Conservation (phyloP, 768 basidiomycete genomes). For the Pulveroboletus sp. region DNA sequence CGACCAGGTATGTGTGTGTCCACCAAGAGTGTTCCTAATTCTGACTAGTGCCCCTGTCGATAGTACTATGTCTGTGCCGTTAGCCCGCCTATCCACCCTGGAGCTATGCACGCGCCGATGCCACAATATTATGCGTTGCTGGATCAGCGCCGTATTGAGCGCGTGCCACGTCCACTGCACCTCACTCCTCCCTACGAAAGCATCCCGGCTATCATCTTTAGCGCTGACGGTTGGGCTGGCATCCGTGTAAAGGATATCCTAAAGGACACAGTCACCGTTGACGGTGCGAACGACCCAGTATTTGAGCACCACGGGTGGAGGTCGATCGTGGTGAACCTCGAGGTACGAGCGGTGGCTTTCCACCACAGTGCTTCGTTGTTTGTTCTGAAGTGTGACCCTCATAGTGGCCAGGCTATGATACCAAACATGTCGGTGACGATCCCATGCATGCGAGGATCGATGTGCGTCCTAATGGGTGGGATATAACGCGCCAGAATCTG, state of each 20-base stretch:
- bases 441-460: constrained; percentile 16
- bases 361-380: neutral
- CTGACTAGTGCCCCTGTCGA: neutral
- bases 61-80: constrained; percentile 11
- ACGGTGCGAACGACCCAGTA: constrained; percentile 14
- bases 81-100: constrained; percentile 21
- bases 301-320: constrained; percentile 20
- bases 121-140: constrained; percentile 12
- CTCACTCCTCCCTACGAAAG: constrained; percentile 12
- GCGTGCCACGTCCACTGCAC: constrained; percentile 14
- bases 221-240: constrained; percentile 16
- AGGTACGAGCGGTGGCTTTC: constrained; percentile 9
- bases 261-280: constrained; percentile 7
- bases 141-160: constrained; percentile 17
- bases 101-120: constrained; percentile 9
- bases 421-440: neutral
- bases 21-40: neutral
- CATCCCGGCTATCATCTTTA: constrained; percentile 18
- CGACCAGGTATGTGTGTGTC: constrained; percentile 1
- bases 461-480: neutral
- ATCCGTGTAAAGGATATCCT: constrained; percentile 16
- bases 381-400: neutral
- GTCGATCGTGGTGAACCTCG: constrained; percentile 14
- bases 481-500: constrained; percentile 20
- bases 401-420: constrained; percentile 25